A percentile compares a stretch with the other conserved stretches of the same genome.
These are phyloP conservation scores for Capsella bursapastoris DNA, from an alignment of 345 rosid genomes.

Conservation along the genomic window DNA sequence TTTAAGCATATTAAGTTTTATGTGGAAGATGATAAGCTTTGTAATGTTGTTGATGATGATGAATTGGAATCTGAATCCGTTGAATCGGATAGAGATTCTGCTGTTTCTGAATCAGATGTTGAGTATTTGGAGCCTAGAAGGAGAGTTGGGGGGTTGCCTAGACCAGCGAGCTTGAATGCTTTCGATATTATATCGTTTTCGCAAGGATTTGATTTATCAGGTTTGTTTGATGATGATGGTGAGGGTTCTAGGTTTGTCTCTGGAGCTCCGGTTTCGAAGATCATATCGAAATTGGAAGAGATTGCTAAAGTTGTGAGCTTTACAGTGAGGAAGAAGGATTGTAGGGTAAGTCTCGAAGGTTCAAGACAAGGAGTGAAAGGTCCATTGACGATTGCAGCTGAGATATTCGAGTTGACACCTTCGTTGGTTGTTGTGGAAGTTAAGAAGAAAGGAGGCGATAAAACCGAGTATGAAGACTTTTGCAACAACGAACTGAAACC, in stretches of 20 bases:
- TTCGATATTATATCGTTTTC: conserved; percentile 77
- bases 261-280: conserved; percentile 65
- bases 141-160: conserved; percentile 50
- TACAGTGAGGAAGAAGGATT: conserved; percentile 79
- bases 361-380: conserved; percentile 70
- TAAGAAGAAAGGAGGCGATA: conserved; percentile 92
- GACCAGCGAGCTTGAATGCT: conserved; percentile 79
- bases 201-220: conserved; percentile 68
- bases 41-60: conserved; percentile 50
- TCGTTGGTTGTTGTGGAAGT: conserved; percentile 80
- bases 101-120: conserved; percentile 58
- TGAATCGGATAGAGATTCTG: conserved; percentile 48
- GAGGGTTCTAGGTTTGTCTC: conserved; percentile 72
- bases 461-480: conserved; percentile 81
- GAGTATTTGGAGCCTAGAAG: conserved; percentile 50
- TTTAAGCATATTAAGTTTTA: conserved; percentile 69
- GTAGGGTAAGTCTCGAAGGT: conserved; percentile 74
- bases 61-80: conserved; percentile 40
- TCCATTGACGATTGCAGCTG: conserved; percentile 66
- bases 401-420: conserved; percentile 77
- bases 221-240: conserved; percentile 76
- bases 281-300: conserved; percentile 77
- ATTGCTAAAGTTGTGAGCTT: conserved; percentile 70
- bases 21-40: conserved; percentile 59
- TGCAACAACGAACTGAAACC: conserved; percentile 79